A percentile compares a stretch with the other conserved stretches of the same genome.
phyloP scores from a whole-genome alignment of 768 basidiomycete species.

The Boletus subparvulus region DNA sequence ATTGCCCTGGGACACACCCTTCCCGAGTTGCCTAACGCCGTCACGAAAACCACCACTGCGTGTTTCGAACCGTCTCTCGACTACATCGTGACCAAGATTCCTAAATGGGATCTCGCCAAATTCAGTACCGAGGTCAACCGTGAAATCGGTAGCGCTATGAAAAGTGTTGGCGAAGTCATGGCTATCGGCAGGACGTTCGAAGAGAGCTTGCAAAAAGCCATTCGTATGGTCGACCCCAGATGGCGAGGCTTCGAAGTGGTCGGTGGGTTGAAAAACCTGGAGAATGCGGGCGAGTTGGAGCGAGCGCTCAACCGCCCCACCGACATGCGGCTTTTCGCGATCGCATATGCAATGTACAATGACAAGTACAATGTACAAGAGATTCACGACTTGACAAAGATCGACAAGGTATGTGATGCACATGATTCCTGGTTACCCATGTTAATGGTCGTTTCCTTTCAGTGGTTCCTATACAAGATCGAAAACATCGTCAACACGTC shows the following conservation, averaged over 20 bases:
- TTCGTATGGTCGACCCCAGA: constrained; percentile 94
- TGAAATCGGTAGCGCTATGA: constrained; percentile 96
- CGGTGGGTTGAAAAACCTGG: constrained; percentile 81
- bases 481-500: constrained; percentile 96
- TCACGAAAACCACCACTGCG: constrained; percentile 98
- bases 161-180: constrained; percentile 99
- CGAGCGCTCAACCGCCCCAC: constrained; percentile 78
- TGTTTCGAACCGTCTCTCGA: constrained; percentile 99
- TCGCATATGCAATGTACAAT: constrained; percentile 97
- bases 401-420: constrained; percentile 70
- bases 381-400: constrained; percentile 93
- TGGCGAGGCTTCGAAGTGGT: constrained; percentile 99
- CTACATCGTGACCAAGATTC: constrained; percentile 99
- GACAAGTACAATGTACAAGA: constrained; percentile 86
- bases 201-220: constrained; percentile 97
- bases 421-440: neutral
- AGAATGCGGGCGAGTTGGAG: constrained; percentile 64
- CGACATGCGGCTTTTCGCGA: constrained; percentile 94
- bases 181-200: constrained; percentile 99
- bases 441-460: neutral
- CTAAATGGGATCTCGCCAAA: constrained; percentile 99
- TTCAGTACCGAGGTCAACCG: constrained; percentile 93
- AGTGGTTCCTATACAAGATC: constrained; percentile 99
- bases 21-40: constrained; percentile 96
- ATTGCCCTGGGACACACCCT: constrained; percentile 97